Evolutionary conservation across 2,329 filamentous ascomycete genomes (phyloP).

Genomic region (Onygena corvina): DNA sequence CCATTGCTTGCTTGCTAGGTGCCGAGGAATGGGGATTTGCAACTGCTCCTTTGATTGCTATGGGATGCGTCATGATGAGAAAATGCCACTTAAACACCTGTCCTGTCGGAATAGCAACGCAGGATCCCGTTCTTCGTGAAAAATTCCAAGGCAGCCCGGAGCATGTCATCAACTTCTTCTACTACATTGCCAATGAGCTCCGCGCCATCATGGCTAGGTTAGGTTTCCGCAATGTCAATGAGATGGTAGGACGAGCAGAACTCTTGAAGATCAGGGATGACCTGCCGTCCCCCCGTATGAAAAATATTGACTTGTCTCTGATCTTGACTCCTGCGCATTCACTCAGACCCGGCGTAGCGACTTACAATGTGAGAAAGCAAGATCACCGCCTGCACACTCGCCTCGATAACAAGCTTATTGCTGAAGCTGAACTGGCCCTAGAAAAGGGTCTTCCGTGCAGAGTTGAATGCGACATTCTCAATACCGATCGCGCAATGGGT

Average conservation of each 20-base stretch:
- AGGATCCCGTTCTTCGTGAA: constrained; percentile 84
- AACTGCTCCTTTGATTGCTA: constrained; percentile 84
- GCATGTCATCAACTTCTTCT: constrained; percentile 98
- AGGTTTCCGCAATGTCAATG: constrained; percentile 88
- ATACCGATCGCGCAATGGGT: constrained; percentile 87
- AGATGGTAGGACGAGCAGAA: constrained; percentile 93
- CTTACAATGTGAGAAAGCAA: constrained; percentile 96
- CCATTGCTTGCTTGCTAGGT: constrained; percentile 85
- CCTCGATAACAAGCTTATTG: constrained; percentile 93
- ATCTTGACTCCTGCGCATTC: constrained; percentile 94
- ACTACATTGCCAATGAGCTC: constrained; percentile 91
- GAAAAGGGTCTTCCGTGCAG: constrained; percentile 88
- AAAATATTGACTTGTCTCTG: constrained; percentile 84
- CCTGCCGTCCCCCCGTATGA: constrained; percentile 73
- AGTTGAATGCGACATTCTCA: constrained; percentile 92
- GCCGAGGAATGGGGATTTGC: constrained; percentile 98
- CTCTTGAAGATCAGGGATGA: constrained; percentile 77
- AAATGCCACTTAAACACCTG: constrained; percentile 67
- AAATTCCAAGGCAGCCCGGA: constrained; percentile 90
- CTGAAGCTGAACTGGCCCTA: constrained; percentile 83
- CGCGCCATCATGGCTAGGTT: constrained; percentile 94
- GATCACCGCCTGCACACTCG: constrained; percentile 88
- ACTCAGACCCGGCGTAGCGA: constrained; percentile 83
- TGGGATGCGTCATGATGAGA: constrained; percentile 93
- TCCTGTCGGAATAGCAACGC: constrained; percentile 88